Conservation (phyloP, 2,329 filamentous ascomycete genomes). For the Colletotrichum sp. region DNA sequence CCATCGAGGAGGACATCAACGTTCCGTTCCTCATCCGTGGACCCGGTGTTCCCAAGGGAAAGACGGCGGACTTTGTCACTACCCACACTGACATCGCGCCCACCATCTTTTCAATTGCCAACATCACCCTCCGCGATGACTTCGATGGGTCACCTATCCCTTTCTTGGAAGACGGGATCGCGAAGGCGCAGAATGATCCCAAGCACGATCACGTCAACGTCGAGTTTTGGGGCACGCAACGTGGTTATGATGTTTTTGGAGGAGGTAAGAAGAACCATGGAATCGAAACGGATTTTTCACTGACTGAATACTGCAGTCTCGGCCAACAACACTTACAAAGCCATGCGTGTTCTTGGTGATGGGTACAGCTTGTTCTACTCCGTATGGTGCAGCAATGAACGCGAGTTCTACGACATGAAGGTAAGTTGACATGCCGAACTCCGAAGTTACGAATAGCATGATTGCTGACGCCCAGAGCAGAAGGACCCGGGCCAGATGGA, state of each 20-base stretch:
- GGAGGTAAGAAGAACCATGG: not conserved
- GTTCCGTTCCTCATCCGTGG: constrained; percentile 63
- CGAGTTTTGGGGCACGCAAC: constrained; percentile 57
- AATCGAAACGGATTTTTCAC: not conserved
- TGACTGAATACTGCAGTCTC: not conserved
- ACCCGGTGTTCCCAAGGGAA: constrained; percentile 50
- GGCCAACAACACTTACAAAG: constrained; percentile 65
- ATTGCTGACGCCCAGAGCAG: constrained; percentile 30
- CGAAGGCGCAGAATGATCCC: constrained; percentile 21
- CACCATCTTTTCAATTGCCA: constrained; percentile 56
- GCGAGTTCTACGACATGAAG: constrained; percentile 68
- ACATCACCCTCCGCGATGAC: constrained; percentile 46
- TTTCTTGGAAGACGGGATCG: constrained; percentile 28
- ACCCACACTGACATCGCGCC: constrained; percentile 70
- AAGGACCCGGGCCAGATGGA: constrained; percentile 56
- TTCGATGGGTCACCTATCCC: constrained; percentile 64
- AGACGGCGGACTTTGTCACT: constrained; percentile 50
- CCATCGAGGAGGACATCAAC: constrained; percentile 64
- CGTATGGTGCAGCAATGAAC: constrained; percentile 72
- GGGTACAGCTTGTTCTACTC: constrained; percentile 69
- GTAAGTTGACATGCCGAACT: constrained; percentile 34
- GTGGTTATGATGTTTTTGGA: constrained; percentile 4
- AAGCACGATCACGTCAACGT: constrained; percentile 62
- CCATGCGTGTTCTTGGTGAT: constrained; percentile 56
- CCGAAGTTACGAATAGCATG: accelerated